These are phyloP conservation scores for Gymnopus androsaceus DNA, from an alignment of 1,284 basidiomycete genomes.

Conservation along the genomic window DNA sequence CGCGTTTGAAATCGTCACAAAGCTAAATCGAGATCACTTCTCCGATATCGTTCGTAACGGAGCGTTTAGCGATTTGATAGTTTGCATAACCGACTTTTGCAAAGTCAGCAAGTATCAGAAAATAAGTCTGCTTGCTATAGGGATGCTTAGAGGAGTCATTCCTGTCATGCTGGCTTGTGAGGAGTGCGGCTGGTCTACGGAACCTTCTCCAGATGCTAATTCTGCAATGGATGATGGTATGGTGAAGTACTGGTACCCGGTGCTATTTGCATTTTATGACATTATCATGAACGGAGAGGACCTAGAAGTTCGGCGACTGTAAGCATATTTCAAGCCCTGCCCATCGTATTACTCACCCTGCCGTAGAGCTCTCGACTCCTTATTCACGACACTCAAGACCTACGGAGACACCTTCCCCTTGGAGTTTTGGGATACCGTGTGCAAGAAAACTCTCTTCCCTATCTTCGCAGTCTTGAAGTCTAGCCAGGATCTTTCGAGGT, in stretches of 20 bases:
- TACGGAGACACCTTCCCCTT: constrained; percentile 87
- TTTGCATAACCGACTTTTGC: constrained; percentile 98
- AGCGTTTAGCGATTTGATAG: constrained; percentile 93
- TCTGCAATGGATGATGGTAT: constrained; percentile 74
- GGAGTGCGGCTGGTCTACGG: constrained; percentile 68
- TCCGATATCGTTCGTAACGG: constrained; percentile 89
- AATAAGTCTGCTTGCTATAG: constrained; percentile 94
- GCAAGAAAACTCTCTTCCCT: constrained; percentile 95
- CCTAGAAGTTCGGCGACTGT: constrained; percentile 94
- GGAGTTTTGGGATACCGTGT: constrained; percentile 98
- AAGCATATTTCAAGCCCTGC: constrained; percentile 36
- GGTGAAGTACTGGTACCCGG: constrained; percentile 97
- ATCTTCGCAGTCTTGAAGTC: constrained; percentile 97
- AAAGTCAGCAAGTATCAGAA: constrained; percentile 99
- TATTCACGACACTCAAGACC: constrained; percentile 92
- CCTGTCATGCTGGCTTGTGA: constrained; percentile 88
- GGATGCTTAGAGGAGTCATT: constrained; percentile 91
- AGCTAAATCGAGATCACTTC: constrained; percentile 91
- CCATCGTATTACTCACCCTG: constrained; percentile 11
- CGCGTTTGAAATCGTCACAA: constrained; percentile 95
- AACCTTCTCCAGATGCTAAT: constrained; percentile 35
- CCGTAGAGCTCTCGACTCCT: constrained; percentile 87
- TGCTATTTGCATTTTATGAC: constrained; percentile 96
- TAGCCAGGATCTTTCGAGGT: constrained; percentile 87
- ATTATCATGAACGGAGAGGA: constrained; percentile 99